Conservation (phyloP, 2,329 filamentous ascomycete species). For the Penicillium sp. region DNA sequence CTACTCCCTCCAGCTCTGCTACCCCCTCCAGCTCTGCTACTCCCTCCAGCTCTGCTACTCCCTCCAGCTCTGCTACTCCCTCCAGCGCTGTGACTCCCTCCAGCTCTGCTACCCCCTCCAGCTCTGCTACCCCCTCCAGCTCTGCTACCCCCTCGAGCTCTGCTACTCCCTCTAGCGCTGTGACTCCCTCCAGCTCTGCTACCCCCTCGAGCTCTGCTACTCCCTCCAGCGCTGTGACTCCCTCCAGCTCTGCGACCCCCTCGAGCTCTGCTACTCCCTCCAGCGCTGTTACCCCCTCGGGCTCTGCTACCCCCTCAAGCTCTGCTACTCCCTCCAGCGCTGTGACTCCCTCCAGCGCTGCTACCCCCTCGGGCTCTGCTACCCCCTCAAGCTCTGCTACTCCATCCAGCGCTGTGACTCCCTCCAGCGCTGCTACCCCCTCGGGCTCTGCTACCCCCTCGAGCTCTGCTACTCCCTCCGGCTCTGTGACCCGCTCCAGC, state of each 20-base stretch:
- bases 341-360: neutral
- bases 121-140: neutral
- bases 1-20: neutral
- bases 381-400: neutral
- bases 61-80: slow-evolving; percentile 6
- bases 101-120: neutral
- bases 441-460: slow-evolving; percentile 1
- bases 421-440: neutral
- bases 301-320: slow-evolving; percentile 3
- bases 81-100: neutral
- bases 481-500: slow-evolving; percentile 3
- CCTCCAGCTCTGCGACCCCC: neutral
- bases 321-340: neutral
- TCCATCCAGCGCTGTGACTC: neutral
- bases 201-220: neutral
- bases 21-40: neutral
- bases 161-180: neutral
- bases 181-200: neutral
- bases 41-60: neutral
- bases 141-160: neutral
- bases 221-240: neutral
- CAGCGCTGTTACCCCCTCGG: neutral
- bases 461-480: neutral
- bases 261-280: slow-evolving; percentile 6
- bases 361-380: neutral